Evolutionary conservation across 2,329 filamentous ascomycete genomes (phyloP), one percentile per base, ranked within the genome.

Genomic region (Trichoderma atrobrunneum): DNA sequence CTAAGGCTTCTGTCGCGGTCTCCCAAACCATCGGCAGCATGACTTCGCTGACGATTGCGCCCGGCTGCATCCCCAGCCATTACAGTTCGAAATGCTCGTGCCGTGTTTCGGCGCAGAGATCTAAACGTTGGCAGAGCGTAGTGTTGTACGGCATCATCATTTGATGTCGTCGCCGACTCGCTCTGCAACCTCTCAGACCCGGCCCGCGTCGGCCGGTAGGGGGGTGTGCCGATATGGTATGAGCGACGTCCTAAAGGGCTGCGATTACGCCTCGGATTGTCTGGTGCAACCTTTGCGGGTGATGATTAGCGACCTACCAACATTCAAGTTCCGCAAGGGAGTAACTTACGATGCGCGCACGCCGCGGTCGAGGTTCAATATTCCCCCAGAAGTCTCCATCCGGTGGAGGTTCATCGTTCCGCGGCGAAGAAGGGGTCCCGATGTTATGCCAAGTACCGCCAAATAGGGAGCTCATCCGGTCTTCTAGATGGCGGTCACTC

Each of bases 1-100:
- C 91, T 94, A n/a, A 93, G 83, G 80, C 94, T 97, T 76, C 94
- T 90, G 74, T 93, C 89, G 72, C 94, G 92, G 81, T 97, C 94
- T 48, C 94, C 94, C 18, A 97, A 87, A 5, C 94, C 94, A 80
- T 97, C 91, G 1, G 92, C 61, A 5, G 73, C 75, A 14, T 72
- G 62, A 7, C 66, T 34, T 7, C 73, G 75, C 18, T 73, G 62
- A 16, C 59, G 36, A 16, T 12, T n/a, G 32, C 66, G 70, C n/a
- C 72, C 73, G 10, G 48, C 63, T 7, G 39, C 24, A 36, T 16
- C 66, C 18, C 36, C 51, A 8, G 65, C 36, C 11, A 62, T 26
- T 30, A 64, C n/a, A 28, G 60, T 34, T 18, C 56, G 60, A 14
- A 70, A 62, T 24, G 64, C n/a, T 21, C 70, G 70, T 24, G 64